Evolutionary conservation across 164 flowering plant species (phyloP).

Genomic region (Berberis thunbergii): DNA sequence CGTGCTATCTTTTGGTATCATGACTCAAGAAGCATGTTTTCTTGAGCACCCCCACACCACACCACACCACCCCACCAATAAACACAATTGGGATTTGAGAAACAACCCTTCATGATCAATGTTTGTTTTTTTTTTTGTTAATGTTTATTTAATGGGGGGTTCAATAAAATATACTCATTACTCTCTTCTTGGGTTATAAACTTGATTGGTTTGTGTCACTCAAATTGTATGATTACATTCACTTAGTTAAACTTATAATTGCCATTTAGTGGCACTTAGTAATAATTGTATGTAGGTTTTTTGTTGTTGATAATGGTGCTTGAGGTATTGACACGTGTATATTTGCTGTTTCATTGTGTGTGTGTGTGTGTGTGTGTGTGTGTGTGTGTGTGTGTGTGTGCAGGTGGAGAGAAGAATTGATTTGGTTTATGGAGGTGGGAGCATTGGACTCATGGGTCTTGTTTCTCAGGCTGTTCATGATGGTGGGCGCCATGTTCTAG

Average conservation of each 20-base stretch:
- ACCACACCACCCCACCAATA: constrained; percentile 8
- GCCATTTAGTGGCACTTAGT: no score
- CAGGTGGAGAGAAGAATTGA: constrained; percentile 81
- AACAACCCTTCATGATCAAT: no score
- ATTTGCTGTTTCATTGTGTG: not conserved
- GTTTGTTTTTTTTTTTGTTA: no score
- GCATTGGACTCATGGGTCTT: constrained; percentile 92
- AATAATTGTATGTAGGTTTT: not conserved
- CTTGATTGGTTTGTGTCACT: no score
- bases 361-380: no score
- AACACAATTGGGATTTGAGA: not conserved
- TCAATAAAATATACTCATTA: not conserved
- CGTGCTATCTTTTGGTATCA: constrained; percentile 53
- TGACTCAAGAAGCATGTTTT: constrained; percentile 44
- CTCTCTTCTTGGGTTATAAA: not conserved
- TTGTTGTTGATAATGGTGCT: not conserved
- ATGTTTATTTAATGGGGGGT: no score
- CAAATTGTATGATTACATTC: no score
- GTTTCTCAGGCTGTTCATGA: constrained; percentile 56
- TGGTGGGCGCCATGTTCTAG: constrained; percentile 89
- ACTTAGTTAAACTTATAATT: no score
- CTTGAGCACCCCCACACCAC: constrained; percentile 15
- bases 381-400: no score
- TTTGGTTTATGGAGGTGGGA: constrained; percentile 97
- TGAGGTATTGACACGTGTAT: constrained; percentile 21